Evolutionary conservation across 176 grass and related monocot species (phyloP).

Genomic region (Elaeis guineensis): DNA sequence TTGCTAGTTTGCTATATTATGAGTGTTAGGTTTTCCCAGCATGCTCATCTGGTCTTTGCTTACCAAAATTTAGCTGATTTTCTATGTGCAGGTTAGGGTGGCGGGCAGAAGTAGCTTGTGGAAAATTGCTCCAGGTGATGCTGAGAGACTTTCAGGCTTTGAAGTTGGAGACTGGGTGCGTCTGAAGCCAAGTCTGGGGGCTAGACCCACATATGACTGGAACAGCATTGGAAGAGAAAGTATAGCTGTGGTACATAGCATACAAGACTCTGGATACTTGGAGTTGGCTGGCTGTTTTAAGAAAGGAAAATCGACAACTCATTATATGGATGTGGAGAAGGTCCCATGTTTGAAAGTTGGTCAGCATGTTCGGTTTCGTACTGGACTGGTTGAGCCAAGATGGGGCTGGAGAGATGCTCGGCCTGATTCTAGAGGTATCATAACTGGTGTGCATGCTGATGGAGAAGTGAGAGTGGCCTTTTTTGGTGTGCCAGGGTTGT

Average conservation of each 20-base stretch:
- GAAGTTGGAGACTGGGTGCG: conserved; percentile 98
- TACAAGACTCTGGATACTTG: conserved; percentile 93
- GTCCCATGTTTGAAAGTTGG: conserved; percentile 73
- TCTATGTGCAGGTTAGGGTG: conserved; percentile 53
- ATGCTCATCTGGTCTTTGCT: too few species aligned
- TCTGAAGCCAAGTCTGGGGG: conserved; percentile 58
- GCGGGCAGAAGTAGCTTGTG: conserved; percentile 84
- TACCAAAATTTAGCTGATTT: background rate
- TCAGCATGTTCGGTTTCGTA: conserved; percentile 65
- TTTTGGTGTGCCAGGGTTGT: conserved; percentile 65
- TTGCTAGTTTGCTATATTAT: too few species aligned
- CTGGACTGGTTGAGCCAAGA: conserved; percentile 77
- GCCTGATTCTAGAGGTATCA: conserved; percentile 86
- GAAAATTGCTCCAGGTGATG: conserved; percentile 99
- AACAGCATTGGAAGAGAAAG: conserved; percentile 81
- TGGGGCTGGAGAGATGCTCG: conserved; percentile 94
- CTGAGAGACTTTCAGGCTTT: conserved; percentile 93
- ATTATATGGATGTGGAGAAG: conserved; percentile 91
- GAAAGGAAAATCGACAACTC: conserved; percentile 89
- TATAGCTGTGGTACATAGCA: conserved; percentile 90
- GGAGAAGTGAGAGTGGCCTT: conserved; percentile 85
- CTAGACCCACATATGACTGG: conserved; percentile 94
- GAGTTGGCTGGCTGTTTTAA: conserved; percentile 93
- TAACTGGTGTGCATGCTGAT: conserved; percentile 88
- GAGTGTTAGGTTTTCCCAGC: too few species aligned